Evolutionary conservation across 169 alveolate species (phyloP).

Genomic region (Theileria sp.): DNA sequence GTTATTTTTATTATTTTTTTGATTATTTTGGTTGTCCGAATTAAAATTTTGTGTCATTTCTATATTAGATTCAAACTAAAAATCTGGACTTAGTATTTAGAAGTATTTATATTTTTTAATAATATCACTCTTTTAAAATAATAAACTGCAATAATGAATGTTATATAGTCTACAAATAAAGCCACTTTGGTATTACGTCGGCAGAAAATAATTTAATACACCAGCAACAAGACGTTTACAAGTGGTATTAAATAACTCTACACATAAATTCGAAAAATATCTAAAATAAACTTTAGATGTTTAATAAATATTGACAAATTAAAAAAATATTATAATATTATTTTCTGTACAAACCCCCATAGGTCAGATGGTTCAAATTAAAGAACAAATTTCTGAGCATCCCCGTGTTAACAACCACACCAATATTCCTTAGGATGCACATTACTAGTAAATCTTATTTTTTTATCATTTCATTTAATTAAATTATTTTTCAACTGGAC

Average conservation of each 20-base stretch:
- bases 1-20: not conserved
- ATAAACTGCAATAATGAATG: constrained; percentile 2
- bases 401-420: not conserved
- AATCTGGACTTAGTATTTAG: not conserved
- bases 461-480: not conserved
- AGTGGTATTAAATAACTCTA: not conserved
- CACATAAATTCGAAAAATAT: constrained; percentile 4
- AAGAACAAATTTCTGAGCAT: not conserved
- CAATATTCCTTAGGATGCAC: not conserved
- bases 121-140: not conserved
- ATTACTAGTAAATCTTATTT: too few relatives aligned
- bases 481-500: not conserved
- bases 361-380: not conserved
- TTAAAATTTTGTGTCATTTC: not conserved
- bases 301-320: not conserved
- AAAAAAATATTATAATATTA: too few relatives aligned
- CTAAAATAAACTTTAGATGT: constrained; percentile 4
- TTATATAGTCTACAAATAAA: not conserved
- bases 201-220: not conserved
- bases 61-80: not conserved
- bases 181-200: not conserved
- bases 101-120: too few relatives aligned
- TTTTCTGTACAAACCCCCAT: not conserved
- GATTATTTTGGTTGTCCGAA: not conserved
- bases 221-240: not conserved